Conservation (phyloP, 768 basidiomycete genomes). For the Leccinum olivaceopallidum region DNA sequence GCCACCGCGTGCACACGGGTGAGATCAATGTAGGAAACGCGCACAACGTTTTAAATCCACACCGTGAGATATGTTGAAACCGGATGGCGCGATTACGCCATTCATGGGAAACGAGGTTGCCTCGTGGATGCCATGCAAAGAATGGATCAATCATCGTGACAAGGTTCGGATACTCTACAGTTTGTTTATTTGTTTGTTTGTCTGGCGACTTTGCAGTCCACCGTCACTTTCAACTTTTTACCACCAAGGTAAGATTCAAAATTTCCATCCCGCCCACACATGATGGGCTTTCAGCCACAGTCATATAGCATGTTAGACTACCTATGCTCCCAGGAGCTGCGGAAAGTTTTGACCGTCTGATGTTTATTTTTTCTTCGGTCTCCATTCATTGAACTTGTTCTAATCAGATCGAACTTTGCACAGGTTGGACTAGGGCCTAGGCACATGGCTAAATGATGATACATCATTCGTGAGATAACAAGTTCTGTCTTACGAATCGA, state of each 20-base stretch:
- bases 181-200: not conserved
- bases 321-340: conserved; percentile 29
- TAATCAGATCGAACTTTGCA: conserved; percentile 1
- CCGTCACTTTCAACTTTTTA: no score
- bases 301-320: conserved; percentile 36
- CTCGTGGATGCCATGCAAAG: conserved; percentile 26
- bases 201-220: no score
- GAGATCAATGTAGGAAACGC: conserved; percentile 12
- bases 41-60: conserved; percentile 19
- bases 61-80: conserved; percentile 17
- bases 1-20: not conserved
- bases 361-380: not conserved
- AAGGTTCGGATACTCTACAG: not conserved
- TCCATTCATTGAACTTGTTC: not conserved
- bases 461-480: not conserved
- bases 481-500: not conserved
- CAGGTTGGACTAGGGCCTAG: not conserved
- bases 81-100: conserved; percentile 27
- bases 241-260: not conserved
- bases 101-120: conserved; percentile 27
- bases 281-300: conserved; percentile 24
- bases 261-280: not conserved
- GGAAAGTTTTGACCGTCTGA: conserved; percentile 17
- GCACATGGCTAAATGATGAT: not conserved
- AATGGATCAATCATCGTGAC: not conserved